Base-by-base conservation (phyloP, 2,329 filamentous ascomycete species). In the Alternaria alternata region DNA sequence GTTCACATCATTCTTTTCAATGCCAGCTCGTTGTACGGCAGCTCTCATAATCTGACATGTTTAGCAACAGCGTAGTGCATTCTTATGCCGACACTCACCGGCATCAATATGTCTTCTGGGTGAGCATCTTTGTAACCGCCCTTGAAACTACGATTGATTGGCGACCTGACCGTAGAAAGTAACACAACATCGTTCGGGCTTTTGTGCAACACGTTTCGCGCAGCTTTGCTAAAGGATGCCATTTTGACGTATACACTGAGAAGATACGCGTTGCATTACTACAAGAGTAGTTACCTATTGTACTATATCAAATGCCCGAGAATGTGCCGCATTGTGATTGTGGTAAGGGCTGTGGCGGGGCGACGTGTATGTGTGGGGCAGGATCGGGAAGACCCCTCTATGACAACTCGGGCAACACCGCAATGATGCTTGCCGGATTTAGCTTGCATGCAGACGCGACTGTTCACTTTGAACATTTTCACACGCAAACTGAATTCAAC, bases 171-270 rank as follows among this genome's bases (percentile, higher is more conserved):
- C 22, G 94, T 93, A 49, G 95, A 88, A 8, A 95, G 97, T 75
- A 98, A 94, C 74, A 98, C 94, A 49, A 98, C 87, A 84, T 98
- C 95, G 79, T 98, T 94, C 64, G 93, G 88, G 79, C 94, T 94
- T 84, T 97, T 94, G 71, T 89, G 81, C 62, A 96, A 88, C 71
- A 96, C 88, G 73, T 89, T 86, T 63, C 73, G 68, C 16, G 73
- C 65, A 41, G 68, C 60, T 66, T 60, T 71, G 65, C 70, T 72
- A 62, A 75, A 73, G 28, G 66, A 48, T 44, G 73, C 72, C 74
- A 76, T 75, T 11, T 44, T 68, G 51, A 7, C 46, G 48, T 12
- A 30, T 22, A 36, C 9, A 32, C 49, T 18, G 44, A 42, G 26
- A 57, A 16, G 16, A 3, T 46, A 5, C 20, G 14, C 12, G 22